phyloP scores from a whole-genome alignment of 2,329 filamentous ascomycete genomes.

The Periconia macrospinosa region DNA sequence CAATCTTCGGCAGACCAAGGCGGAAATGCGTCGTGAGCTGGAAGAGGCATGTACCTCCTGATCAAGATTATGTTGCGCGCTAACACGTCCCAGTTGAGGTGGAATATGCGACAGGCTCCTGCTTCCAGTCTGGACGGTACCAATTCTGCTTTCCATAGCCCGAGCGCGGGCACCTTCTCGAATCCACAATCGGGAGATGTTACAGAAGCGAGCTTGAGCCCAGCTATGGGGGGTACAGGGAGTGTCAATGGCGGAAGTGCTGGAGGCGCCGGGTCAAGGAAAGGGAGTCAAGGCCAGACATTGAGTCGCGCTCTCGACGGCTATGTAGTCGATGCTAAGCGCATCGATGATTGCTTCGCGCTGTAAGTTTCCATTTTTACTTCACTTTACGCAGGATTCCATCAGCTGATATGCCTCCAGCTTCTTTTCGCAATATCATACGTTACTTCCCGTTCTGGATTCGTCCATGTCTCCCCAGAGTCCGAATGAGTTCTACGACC shows the following conservation, averaged over 20 bases:
- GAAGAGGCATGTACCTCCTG: conserved; percentile 19
- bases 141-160: conserved; percentile 18
- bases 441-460: conserved; percentile 39
- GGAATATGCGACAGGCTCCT: conserved; percentile 33
- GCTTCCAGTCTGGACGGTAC: conserved; percentile 31
- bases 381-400: not conserved
- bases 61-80: no score
- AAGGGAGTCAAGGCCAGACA: conserved; percentile 22
- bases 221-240: conserved; percentile 18
- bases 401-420: conserved; percentile 21
- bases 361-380: conserved; percentile 20
- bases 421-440: conserved; percentile 39
- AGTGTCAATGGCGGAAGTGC: not conserved
- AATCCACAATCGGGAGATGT: conserved; percentile 14
- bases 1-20: conserved; percentile 41
- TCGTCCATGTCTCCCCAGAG: conserved; percentile 27
- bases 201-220: conserved; percentile 34
- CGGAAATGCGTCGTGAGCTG: conserved; percentile 41
- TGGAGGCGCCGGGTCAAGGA: conserved; percentile 22
- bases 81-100: conserved; percentile 18
- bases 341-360: conserved; percentile 39
- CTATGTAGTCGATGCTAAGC: conserved; percentile 35
- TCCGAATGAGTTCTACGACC: conserved; percentile 38
- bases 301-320: conserved; percentile 32
- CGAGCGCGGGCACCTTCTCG: conserved; percentile 13